A percentile compares a stretch with the other conserved stretches of the same genome.
Conservation (phyloP, 306 rosid species). For the Urtica urens region DNA sequence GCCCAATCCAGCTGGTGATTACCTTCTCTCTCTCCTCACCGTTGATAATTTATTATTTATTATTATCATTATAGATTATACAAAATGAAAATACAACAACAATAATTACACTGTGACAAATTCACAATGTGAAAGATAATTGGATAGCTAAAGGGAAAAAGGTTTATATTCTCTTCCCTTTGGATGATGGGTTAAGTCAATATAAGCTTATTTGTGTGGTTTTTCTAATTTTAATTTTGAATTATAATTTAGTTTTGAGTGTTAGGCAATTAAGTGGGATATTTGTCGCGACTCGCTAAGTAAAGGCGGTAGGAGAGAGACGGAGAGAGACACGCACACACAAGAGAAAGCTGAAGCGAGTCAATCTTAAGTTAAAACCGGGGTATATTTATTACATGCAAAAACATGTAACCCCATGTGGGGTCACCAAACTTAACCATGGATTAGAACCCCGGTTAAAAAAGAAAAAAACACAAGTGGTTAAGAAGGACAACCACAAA, state of each 20-base stretch:
- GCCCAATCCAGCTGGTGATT: slow-evolving; percentile 18
- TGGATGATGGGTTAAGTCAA: too few species aligned
- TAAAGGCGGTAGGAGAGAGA: slow-evolving; percentile 3
- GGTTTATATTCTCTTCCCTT: too few species aligned
- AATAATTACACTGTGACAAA: too few species aligned
- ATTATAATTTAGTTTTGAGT: too few species aligned
- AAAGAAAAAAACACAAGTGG: slow-evolving; percentile 67
- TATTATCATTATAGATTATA: neutral
- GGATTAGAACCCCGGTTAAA: slow-evolving; percentile 89
- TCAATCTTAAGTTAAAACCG: neutral
- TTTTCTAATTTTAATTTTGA: too few species aligned
- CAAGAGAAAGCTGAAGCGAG: slow-evolving; percentile 5
- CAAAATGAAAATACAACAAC: neutral
- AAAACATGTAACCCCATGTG: slow-evolving; percentile 45
- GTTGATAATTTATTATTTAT: slow-evolving; percentile 10
- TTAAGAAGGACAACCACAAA: slow-evolving; percentile 82
- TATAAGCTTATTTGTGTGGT: too few species aligned
- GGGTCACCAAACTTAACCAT: slow-evolving; percentile 71
- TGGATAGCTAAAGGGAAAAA: too few species aligned
- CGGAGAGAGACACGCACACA: neutral
- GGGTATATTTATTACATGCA: slow-evolving; percentile 52
- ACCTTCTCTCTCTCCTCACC: neutral
- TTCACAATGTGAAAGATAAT: too few species aligned
- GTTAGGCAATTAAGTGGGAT: slow-evolving; percentile 18
- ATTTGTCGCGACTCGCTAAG: neutral